A percentile compares a stretch with the other conserved stretches of the same genome.
Conservation (phyloP, 2,329 filamentous ascomycete species). For the Pseudogymnoascus sp. region DNA sequence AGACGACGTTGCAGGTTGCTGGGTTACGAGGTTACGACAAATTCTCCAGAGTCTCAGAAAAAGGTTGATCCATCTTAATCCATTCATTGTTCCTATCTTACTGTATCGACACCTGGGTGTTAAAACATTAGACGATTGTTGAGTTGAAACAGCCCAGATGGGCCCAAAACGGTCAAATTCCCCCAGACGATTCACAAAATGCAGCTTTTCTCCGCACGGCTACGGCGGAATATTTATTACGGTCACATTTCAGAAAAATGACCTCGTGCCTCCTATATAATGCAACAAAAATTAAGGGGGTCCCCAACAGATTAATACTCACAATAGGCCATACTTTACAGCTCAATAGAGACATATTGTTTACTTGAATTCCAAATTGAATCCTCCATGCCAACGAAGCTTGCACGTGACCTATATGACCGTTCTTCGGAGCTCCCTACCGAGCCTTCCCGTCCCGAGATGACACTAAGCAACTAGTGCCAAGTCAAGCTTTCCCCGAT, state of each 20-base stretch:
- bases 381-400: neutral
- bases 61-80: too few species aligned
- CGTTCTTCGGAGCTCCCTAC: constrained; percentile 6
- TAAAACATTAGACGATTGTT: neutral
- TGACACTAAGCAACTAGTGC: constrained; percentile 5
- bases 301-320: neutral
- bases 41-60: neutral
- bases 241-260: neutral
- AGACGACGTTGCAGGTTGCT: constrained; percentile 3
- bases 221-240: neutral
- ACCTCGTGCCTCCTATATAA: neutral
- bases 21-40: neutral
- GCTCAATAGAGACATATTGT: neutral
- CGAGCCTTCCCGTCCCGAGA: constrained; percentile 5
- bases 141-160: neutral
- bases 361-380: neutral
- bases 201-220: neutral
- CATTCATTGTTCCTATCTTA: neutral
- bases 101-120: neutral
- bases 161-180: neutral
- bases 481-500: constrained; percentile 9
- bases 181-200: neutral
- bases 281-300: neutral
- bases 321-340: neutral
- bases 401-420: neutral